Conservation (phyloP, 306 rosid species). For the Herpetospermum pedunculosum region DNA sequence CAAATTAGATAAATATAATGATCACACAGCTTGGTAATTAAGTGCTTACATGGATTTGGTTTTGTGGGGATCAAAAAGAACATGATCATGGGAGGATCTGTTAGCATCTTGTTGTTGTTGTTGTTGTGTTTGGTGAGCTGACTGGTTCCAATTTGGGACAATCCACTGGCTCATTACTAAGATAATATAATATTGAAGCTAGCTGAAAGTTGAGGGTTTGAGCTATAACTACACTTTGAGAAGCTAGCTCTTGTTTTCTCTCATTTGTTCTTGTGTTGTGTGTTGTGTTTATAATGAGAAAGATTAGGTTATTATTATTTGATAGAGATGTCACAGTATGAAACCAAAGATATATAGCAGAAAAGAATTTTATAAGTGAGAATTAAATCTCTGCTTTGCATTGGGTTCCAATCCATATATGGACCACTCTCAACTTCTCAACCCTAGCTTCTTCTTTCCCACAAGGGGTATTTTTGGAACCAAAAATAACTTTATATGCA, state of each 20-base stretch:
- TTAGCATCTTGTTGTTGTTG: background rate
- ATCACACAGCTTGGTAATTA: background rate
- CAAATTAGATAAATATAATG: no score
- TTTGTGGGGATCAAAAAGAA: background rate
- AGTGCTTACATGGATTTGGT: background rate
- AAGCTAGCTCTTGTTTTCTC: background rate
- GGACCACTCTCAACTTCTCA: slow-evolving; percentile 4
- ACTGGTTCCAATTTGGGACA: background rate
- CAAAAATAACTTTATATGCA: background rate
- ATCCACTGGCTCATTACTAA: background rate
- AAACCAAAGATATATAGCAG: background rate
- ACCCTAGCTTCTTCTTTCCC: background rate
- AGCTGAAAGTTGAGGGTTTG: background rate
- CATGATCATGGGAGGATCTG: background rate
- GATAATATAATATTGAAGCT: background rate
- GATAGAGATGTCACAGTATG: slow-evolving; percentile 4
- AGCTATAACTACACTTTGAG: no score
- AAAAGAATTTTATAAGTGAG: background rate
- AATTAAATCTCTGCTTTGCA: background rate
- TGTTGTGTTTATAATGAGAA: background rate
- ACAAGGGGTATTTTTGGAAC: background rate
- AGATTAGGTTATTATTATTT: no score
- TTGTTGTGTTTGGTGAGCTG: background rate
- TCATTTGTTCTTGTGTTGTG: background rate
- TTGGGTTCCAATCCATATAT: background rate